Percentiles rank a stretch among this genome's conserved stretches.
Evolutionary conservation across 2,329 filamentous ascomycete species (phyloP).

Genomic region (Harringtonia aguacate): DNA sequence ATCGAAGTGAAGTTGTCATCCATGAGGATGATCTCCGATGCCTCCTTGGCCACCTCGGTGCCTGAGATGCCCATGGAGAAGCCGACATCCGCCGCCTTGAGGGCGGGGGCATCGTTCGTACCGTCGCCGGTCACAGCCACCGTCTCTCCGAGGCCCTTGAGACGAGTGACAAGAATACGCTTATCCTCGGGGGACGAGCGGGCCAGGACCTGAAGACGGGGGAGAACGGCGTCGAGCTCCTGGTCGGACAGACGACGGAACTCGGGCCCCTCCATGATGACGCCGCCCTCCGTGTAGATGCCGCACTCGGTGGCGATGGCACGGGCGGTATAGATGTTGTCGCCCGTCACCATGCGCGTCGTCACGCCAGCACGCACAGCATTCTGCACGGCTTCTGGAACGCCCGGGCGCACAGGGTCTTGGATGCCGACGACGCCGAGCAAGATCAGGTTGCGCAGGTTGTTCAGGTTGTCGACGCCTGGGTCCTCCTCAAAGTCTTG

Average conservation of each 20-base stretch:
- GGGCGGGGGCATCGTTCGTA: constrained; percentile 72
- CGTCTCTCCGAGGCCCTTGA: constrained; percentile 64
- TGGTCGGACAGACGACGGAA: constrained; percentile 61
- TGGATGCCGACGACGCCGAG: constrained; percentile 69
- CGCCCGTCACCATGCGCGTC: constrained; percentile 78
- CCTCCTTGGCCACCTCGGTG: constrained; percentile 77
- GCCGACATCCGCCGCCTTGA: constrained; percentile 72
- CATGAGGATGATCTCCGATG: constrained; percentile 77
- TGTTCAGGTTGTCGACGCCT: constrained; percentile 46
- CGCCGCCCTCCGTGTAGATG: constrained; percentile 55
- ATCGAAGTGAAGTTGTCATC: constrained; percentile 85
- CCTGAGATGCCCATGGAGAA: constrained; percentile 85
- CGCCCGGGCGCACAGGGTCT: constrained; percentile 65
- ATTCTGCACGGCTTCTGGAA: constrained; percentile 59
- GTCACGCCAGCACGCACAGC: constrained; percentile 69
- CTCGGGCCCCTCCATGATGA: constrained; percentile 68
- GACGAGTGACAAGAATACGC: constrained; percentile 57
- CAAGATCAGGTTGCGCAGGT: constrained; percentile 55
- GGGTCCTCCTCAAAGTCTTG: constrained; percentile 66
- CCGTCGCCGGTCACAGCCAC: constrained; percentile 78
- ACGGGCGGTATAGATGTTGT: constrained; percentile 69
- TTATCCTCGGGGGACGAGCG: constrained; percentile 70
- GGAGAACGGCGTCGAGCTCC: constrained; percentile 57
- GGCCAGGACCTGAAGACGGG: constrained; percentile 59
- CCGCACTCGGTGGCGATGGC: constrained; percentile 72